Percentiles rank a stretch among this genome's conserved stretches.
Evolutionary conservation across 1,284 basidiomycete genomes (phyloP).

Genomic region (Coriolopsis trogii): DNA sequence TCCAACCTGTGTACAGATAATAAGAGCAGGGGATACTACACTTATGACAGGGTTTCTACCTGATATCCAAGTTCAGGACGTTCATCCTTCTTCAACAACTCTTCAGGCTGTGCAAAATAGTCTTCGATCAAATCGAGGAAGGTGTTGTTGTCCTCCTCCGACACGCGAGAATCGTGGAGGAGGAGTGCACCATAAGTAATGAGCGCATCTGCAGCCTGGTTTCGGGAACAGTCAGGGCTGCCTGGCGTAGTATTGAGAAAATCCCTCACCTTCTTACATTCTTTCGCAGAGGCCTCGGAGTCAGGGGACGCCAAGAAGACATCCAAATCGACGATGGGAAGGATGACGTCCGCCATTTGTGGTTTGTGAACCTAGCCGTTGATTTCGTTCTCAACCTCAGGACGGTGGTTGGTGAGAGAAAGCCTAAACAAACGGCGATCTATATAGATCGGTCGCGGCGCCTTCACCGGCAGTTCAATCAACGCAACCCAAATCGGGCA

Average conservation of each 20-base stretch:
- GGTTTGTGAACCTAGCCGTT: neutral
- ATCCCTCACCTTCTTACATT: conserved; percentile 65
- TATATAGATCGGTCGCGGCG: too few relatives aligned
- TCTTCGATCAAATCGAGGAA: conserved; percentile 87
- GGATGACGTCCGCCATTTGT: conserved; percentile 36
- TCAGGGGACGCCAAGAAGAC: conserved; percentile 59
- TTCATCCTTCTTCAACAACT: conserved; percentile 71
- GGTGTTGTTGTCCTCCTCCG: conserved; percentile 73
- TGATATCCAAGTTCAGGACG: conserved; percentile 80
- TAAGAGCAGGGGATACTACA: neutral
- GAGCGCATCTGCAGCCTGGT: conserved; percentile 81
- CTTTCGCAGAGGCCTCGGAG: conserved; percentile 50
- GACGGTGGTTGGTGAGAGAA: conserved; percentile 1
- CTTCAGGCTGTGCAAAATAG: conserved; percentile 79
- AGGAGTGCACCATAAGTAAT: conserved; percentile 83
- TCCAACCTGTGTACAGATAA: conserved; percentile 48
- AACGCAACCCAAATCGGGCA: conserved; percentile 11
- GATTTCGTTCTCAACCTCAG: too few relatives aligned
- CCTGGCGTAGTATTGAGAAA: too few relatives aligned
- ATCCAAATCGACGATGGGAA: conserved; percentile 84
- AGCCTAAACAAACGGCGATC: neutral
- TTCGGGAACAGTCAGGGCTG: too few relatives aligned
- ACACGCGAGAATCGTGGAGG: conserved; percentile 82
- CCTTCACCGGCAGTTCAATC: conserved; percentile 9
- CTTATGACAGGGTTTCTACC: conserved; percentile 13